Base-by-base conservation (phyloP, 345 rosid species). In the Aegle marmelos region DNA sequence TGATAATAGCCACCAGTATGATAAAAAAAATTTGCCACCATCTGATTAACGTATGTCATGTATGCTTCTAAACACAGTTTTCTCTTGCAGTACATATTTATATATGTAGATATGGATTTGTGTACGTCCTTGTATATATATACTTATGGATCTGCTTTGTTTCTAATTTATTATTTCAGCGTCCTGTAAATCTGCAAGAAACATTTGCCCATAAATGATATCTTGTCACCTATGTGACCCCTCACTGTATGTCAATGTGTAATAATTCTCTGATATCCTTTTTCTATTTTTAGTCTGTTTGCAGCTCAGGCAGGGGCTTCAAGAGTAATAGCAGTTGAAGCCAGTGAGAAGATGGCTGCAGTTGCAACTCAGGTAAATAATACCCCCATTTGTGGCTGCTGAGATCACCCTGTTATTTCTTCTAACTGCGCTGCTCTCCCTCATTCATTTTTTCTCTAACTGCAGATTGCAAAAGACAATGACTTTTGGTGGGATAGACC, bases 221-320 rank as follows among this genome's bases (percentile, higher is more conserved):
- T 9, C 31, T 39, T 17, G 9, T 27, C 27, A 50, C 39, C 77
- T 16, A 7, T 41, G 13, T 70, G 65, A 27, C 6, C 16, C 25
- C 22, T 50, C 7, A 27, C 54, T 21, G 28, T 63, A 19, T 9
- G 14, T 45, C 37, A 54, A 25, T 24, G 34, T 70, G 37, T 71
- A 2, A 28, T 28, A 45, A 24, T 62, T 61, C n/a, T 78, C 80
- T 71, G 24, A 68, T 73, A 60, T n/a, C 64, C 41, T 50, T 58
- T 21, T 16, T 83, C 30, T 71, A 76, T 76, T 27, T 45, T 34
- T 73, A 96, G 99, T 82, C 93, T 96, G 66, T 94, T 96, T 91
- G 95, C 98, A 41, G 94, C 97, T 74, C 85, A 87, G 87, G 98
- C 90, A 59, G 98, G 98, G 80, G 99, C 99, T 60, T 90, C 95